phyloP scores from a whole-genome alignment of 495 filamentous ascomycete genomes.

The Cladorrhinum samala region DNA sequence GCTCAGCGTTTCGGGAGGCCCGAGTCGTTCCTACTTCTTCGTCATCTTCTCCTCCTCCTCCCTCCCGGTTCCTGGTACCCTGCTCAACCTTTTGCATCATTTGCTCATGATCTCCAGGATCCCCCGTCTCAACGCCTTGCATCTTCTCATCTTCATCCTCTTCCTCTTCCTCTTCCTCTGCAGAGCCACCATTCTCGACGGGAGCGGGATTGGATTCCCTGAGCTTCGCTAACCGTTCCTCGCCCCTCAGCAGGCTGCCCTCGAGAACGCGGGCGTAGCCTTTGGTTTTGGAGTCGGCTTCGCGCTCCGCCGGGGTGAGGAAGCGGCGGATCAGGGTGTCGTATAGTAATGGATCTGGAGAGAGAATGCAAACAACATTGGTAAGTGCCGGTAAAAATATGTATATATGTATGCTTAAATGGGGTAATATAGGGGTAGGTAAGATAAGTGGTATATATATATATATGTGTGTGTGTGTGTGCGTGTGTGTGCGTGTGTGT shows the following conservation, averaged over 20 bases:
- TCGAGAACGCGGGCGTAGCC: slow-evolving; percentile 70
- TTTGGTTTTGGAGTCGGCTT: slow-evolving; percentile 61
- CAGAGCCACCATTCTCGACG: no score
- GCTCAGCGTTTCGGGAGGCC: slow-evolving; percentile 52
- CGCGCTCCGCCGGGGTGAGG: slow-evolving; percentile 64
- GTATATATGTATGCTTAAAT: neutral
- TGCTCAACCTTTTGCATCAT: no score
- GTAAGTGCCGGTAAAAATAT: neutral
- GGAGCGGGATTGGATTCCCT: no score
- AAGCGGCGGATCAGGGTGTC: slow-evolving; percentile 74
- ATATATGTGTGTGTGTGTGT: neutral
- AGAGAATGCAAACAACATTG: slow-evolving; percentile 16
- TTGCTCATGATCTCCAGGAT: no score
- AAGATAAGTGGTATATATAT: neutral
- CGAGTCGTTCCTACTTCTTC: slow-evolving; percentile 3
- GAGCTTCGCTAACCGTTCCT: slow-evolving; percentile 63
- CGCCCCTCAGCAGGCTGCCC: slow-evolving; percentile 63
- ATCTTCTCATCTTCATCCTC: no score
- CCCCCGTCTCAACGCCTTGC: no score
- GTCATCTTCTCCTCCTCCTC: slow-evolving; percentile 8
- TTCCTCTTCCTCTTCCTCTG: no score
- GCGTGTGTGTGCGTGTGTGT: neutral
- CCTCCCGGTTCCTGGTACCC: slow-evolving; percentile 7
- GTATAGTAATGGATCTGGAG: slow-evolving; percentile 72
- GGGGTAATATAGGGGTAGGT: neutral